Conservation (phyloP, 306 rosid species). For the Ormosia emarginata region DNA sequence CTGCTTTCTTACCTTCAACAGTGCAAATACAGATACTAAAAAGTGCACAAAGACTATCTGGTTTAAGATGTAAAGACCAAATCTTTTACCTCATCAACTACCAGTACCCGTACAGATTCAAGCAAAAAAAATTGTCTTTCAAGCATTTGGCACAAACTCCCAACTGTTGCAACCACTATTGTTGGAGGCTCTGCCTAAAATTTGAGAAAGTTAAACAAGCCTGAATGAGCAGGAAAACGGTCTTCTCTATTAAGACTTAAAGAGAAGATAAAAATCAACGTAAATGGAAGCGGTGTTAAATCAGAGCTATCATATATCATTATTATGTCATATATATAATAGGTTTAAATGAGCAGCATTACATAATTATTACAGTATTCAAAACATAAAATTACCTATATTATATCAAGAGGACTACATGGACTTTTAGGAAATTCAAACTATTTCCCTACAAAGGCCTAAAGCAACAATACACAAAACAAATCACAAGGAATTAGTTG, state of each 20-base stretch:
- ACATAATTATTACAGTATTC: not conserved
- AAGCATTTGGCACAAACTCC: slow-evolving; percentile 84
- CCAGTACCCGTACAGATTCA: slow-evolving; percentile 63
- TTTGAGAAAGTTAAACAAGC: slow-evolving; percentile 22
- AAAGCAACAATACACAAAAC: not conserved
- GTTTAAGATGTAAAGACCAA: not conserved
- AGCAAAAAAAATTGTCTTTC: slow-evolving; percentile 60
- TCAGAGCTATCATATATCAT: not conserved
- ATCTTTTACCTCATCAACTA: slow-evolving; percentile 82
- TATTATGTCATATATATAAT: not conserved
- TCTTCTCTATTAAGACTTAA: slow-evolving; percentile 1
- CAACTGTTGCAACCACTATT: slow-evolving; percentile 79
- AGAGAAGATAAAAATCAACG: slow-evolving; percentile 1
- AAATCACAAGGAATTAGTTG: not conserved
- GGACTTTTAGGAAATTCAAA: not conserved
- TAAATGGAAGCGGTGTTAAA: not conserved
- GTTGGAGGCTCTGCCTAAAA: slow-evolving; percentile 91
- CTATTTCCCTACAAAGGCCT: not conserved
- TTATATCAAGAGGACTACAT: not conserved
- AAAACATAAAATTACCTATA: not conserved
- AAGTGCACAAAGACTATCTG: not conserved
- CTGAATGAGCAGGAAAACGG: not conserved
- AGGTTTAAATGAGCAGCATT: not conserved
- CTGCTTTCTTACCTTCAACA: not conserved
- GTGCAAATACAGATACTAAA: not conserved